These are phyloP conservation scores for Aspergillus sclerotioniger DNA, from an alignment of 495 filamentous ascomycete species.

Conservation along the genomic window DNA sequence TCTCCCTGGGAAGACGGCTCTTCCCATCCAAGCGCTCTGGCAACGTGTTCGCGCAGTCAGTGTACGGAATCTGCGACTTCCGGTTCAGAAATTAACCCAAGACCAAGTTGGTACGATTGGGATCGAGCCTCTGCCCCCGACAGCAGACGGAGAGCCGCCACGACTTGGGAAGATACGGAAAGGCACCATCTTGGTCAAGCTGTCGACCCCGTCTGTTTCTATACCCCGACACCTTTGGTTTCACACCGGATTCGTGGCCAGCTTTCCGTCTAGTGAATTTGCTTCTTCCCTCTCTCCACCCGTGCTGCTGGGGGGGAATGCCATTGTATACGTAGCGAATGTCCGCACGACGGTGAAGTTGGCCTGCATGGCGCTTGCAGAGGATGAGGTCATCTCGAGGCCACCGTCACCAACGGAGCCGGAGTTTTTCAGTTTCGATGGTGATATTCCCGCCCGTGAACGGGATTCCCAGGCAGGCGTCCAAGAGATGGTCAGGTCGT, in stretches of 20 bases:
- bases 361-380: slow-evolving; percentile 47
- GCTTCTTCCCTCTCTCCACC: slow-evolving; percentile 38
- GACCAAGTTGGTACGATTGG: slow-evolving; percentile 93
- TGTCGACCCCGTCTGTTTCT: slow-evolving; percentile 45
- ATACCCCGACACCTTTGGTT: slow-evolving; percentile 42
- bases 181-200: slow-evolving; percentile 75
- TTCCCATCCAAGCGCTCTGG: slow-evolving; percentile 54
- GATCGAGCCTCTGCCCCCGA: slow-evolving; percentile 54
- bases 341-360: slow-evolving; percentile 79
- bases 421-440: slow-evolving; percentile 66
- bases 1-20: slow-evolving; percentile 28
- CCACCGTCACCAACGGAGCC: slow-evolving; percentile 38
- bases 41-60: slow-evolving; percentile 75
- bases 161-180: slow-evolving; percentile 61
- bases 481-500: slow-evolving; percentile 23
- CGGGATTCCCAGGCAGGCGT: slow-evolving; percentile 20
- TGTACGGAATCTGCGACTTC: slow-evolving; percentile 81
- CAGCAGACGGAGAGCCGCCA: slow-evolving; percentile 23
- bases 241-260: slow-evolving; percentile 47
- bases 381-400: slow-evolving; percentile 30
- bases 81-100: slow-evolving; percentile 69
- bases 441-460: slow-evolving; percentile 49
- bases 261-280: slow-evolving; percentile 43
- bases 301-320: slow-evolving; percentile 57
- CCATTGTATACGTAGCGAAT: slow-evolving; percentile 82